Base-by-base conservation (phyloP, 1,284 basidiomycete genomes). In the Sanguinoderma infundibulare region DNA sequence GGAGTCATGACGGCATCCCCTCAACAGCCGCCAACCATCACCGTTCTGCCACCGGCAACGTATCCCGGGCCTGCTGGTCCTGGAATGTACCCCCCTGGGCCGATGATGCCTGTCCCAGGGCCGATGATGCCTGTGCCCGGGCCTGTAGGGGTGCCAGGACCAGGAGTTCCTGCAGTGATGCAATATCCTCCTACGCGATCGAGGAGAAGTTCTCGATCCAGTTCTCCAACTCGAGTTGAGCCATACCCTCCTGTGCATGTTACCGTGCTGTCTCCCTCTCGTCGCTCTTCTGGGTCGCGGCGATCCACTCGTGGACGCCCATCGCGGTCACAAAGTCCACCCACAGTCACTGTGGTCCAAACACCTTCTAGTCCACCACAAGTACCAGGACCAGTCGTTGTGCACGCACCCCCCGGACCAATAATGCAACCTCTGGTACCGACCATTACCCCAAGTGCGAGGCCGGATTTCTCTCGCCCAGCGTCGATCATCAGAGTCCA, bases 1-100 rank as follows among this genome's bases (percentile, higher is more conserved):
- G 42, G n/a, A n/a, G 24, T 46, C 22, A 4, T 17, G 5, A 44
- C 9, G 7, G 39, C 35, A 10, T 40, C 52, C 17, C 36, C 52
- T 30, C 32, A n/a, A n/a, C n/a, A 51, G n/a, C 17, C 44, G 4
- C 57, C 61, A 12, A 57, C 60, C 47, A 63, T 63, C 38, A 60
- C 63, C 28, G 35, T 28, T 12, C 20, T 9, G 30, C 30, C 3
- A 15, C 26, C 24, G 4, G 34, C 39, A 8, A 22, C 28, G 22
- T 28, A 10, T 12, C 20, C 52, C 26, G 36, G 35, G 39, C 12
- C 15, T 24, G 30, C 44, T 49, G 53, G 52, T 12, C 46, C 49
- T 7, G 49, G 49, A 51, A 35, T 50, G 46, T 32, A 30, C 26
- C 28, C 30, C 6, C 38, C 38, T 14, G 38, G 12, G 34, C 34